Evolutionary conservation across 2,329 filamentous ascomycete species (phyloP).

Genomic region (Pseudocercospora pini-densiflorae): DNA sequence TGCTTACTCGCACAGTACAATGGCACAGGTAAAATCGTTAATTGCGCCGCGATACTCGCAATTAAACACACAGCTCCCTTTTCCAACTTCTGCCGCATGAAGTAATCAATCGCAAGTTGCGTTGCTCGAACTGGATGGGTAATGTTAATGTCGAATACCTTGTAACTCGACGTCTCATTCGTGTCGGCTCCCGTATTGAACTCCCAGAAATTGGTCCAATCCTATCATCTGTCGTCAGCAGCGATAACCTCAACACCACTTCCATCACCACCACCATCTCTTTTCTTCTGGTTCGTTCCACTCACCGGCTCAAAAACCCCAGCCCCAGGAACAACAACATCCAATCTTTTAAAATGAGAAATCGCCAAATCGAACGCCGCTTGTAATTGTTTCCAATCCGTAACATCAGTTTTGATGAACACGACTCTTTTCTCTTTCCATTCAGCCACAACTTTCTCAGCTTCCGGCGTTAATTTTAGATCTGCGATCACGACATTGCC

Average conservation of each 20-base stretch:
- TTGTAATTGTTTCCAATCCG: slow-evolving; percentile 53
- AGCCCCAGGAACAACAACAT: slow-evolving; percentile 51
- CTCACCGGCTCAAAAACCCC: slow-evolving; percentile 46
- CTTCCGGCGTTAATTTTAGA: slow-evolving; percentile 52
- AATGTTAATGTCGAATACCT: slow-evolving; percentile 48
- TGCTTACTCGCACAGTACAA: background rate
- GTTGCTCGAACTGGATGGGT: slow-evolving; percentile 50
- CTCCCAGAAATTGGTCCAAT: background rate
- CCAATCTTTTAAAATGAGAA: slow-evolving; percentile 47
- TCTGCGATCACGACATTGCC: slow-evolving; percentile 54
- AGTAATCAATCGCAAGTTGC: slow-evolving; percentile 48
- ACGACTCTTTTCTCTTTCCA: slow-evolving; percentile 36
- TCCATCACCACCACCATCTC: too few relatives aligned
- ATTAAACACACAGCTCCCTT: background rate
- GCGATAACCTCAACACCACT: too few relatives aligned
- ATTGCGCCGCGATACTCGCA: background rate
- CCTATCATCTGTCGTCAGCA: background rate
- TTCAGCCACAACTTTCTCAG: slow-evolving; percentile 40
- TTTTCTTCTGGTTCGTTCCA: too few relatives aligned
- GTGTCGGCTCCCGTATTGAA: background rate
- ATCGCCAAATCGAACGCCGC: slow-evolving; percentile 52
- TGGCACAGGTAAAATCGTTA: background rate
- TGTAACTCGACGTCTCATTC: slow-evolving; percentile 27
- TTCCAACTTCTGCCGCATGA: slow-evolving; percentile 34
- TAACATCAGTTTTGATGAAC: slow-evolving; percentile 51